A percentile compares a stretch with the other conserved stretches of the same genome.
phyloP scores from a whole-genome alignment of 2,329 filamentous ascomycete genomes.

The Fusarium pseudonygamai region DNA sequence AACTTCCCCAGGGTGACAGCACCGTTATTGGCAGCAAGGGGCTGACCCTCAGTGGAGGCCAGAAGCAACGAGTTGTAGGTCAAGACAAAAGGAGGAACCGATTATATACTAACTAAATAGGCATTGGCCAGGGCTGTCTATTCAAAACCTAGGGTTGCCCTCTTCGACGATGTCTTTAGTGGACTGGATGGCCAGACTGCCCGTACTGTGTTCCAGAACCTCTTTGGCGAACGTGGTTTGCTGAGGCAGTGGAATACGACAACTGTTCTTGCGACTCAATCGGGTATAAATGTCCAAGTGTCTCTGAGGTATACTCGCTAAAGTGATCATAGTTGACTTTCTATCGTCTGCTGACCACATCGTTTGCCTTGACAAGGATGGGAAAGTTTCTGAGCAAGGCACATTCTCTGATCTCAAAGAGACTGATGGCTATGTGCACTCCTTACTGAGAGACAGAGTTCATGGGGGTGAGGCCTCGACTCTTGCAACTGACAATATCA shows the following conservation, averaged over 20 bases:
- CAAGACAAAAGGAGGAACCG: neutral
- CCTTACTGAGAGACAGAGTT: neutral
- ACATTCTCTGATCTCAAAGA: constrained; percentile 34
- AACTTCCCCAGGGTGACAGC: constrained; percentile 48
- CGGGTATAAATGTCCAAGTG: constrained; percentile 18
- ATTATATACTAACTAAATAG: constrained; percentile 31
- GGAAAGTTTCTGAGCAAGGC: constrained; percentile 46
- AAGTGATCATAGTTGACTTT: constrained; percentile 42
- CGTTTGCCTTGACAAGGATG: constrained; percentile 28
- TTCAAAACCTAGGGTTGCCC: constrained; percentile 43
- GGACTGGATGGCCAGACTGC: constrained; percentile 51
- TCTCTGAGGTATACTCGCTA: neutral
- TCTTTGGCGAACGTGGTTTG: constrained; percentile 43
- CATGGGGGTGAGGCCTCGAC: neutral
- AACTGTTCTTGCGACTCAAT: constrained; percentile 51
- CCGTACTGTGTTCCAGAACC: constrained; percentile 42
- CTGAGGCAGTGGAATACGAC: constrained; percentile 46
- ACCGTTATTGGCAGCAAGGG: constrained; percentile 57
- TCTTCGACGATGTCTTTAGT: constrained; percentile 53
- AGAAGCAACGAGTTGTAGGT: constrained; percentile 54
- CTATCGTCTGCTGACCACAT: constrained; percentile 40
- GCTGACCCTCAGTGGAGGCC: constrained; percentile 57
- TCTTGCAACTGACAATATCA: neutral
- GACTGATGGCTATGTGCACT: constrained; percentile 15
- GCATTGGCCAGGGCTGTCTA: constrained; percentile 53